Percentiles rank a stretch among this genome's conserved stretches.
phyloP scores from a whole-genome alignment of 2,329 filamentous ascomycete species.

The Chrysoporthe cubensis region DNA sequence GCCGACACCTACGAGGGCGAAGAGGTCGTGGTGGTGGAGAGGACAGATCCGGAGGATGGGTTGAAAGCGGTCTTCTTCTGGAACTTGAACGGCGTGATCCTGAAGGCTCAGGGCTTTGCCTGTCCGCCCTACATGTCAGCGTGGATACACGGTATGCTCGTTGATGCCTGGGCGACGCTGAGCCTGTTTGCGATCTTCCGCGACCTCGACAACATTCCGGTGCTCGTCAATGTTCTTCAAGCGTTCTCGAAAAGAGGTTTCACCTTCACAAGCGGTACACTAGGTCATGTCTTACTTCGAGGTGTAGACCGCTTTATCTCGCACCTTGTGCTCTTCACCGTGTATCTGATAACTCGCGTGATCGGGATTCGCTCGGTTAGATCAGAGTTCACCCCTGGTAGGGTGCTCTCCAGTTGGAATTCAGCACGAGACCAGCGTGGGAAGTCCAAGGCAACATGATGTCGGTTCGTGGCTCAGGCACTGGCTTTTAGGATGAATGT shows the following conservation, averaged over 20 bases:
- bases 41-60: slow-evolving; percentile 50
- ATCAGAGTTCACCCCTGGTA: slow-evolving; percentile 23
- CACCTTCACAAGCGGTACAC: slow-evolving; percentile 30
- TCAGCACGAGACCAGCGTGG: background rate
- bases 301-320: slow-evolving; percentile 18
- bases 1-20: slow-evolving; percentile 37
- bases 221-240: slow-evolving; percentile 35
- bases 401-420: slow-evolving; percentile 7
- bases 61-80: slow-evolving; percentile 54
- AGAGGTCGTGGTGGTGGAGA: slow-evolving; percentile 48
- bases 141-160: slow-evolving; percentile 27
- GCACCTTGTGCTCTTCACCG: slow-evolving; percentile 17
- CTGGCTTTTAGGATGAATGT: background rate
- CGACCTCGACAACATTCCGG: slow-evolving; percentile 38
- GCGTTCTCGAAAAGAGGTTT: slow-evolving; percentile 32
- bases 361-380: slow-evolving; percentile 25
- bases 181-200: slow-evolving; percentile 38
- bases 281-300: slow-evolving; percentile 18
- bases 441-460: slow-evolving; percentile 10
- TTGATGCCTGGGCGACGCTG: slow-evolving; percentile 37
- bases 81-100: slow-evolving; percentile 50
- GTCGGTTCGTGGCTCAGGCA: background rate
- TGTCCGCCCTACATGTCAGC: slow-evolving; percentile 28
- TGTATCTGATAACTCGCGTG: slow-evolving; percentile 12
- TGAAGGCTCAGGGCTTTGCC: slow-evolving; percentile 32